Percentiles rank a stretch among this genome's conserved stretches.
Conservation (phyloP, 768 basidiomycete species). For the Rhizopogon roseolus region DNA sequence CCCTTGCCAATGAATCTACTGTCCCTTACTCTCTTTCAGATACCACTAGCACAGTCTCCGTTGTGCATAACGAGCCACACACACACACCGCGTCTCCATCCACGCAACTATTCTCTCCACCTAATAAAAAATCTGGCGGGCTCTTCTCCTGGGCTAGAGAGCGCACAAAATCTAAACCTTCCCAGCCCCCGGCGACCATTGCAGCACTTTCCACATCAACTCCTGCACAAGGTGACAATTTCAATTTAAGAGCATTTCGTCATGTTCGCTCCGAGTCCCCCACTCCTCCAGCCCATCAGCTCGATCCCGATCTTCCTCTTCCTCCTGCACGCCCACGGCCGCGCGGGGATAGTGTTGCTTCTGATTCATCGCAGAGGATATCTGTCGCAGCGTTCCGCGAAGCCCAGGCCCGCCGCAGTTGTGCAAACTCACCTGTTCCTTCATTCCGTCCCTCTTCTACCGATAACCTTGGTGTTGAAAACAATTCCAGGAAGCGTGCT, state of each 20-base stretch:
- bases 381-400: conserved; percentile 81
- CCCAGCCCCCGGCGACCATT: conserved; percentile 28
- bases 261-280: conserved; percentile 53
- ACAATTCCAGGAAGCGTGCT: conserved; percentile 20
- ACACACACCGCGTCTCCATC: conserved; percentile 5
- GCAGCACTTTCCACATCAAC: conserved; percentile 21
- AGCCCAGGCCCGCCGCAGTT: conserved; percentile 63
- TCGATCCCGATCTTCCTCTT: conserved; percentile 20
- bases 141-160: conserved; percentile 31
- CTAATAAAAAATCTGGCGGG: conserved; percentile 31
- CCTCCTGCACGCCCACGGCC: conserved; percentile 43
- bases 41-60: conserved; percentile 14
- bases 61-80: conserved; percentile 5
- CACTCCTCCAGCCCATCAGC: conserved; percentile 11
- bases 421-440: conserved; percentile 56
- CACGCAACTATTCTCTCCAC: conserved; percentile 10
- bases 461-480: conserved; percentile 26
- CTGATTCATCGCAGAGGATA: conserved; percentile 69
- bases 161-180: conserved; percentile 31
- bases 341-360: conserved; percentile 53
- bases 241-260: conserved; percentile 72
- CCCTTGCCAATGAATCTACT: conserved; percentile 45
- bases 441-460: conserved; percentile 38
- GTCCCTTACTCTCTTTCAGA: conserved; percentile 9
- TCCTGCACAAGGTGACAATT: conserved; percentile 31